Evolutionary conservation across 805 yeast species (phyloP), one percentile per base, ranked within the genome.

Genomic region (Citeromyces nyonsensis): DNA sequence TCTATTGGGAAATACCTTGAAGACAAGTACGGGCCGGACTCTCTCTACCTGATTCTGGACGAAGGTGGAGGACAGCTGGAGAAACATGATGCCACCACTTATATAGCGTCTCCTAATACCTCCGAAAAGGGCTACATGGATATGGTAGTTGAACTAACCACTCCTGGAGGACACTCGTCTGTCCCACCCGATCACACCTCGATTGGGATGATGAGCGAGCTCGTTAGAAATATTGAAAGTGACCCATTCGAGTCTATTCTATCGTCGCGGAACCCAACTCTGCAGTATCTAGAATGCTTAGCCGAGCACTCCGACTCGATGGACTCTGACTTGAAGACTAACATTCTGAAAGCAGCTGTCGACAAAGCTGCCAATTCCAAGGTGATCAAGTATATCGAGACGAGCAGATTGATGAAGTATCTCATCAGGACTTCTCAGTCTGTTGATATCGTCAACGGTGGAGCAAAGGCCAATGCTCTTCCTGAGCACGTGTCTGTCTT

Each of bases 151-250:
- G 58, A 59, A 3, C 52, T 79, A 27, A 53, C 54, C 15, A 73
- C 80, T 13, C 69, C 72, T 10, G 93, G 93, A 26, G 93, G 93
- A 6, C 93, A 80, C 47, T 72, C 88, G 1, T 76, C 86, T 6
- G 49, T 65, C n/a, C 91, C 93, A 6, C 88, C 86, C 2, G 73
- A 68, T 33, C 88, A 80, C 43, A 79, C 88, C 4, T 63, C 76
- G 1, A 73, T 81, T 46, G 93, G 88, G 8, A 64, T 81, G 20
- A 58, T 73, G 33, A 59, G 80, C 4, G 69, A 75, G 37, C 52
- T 80, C 33, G 59, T 73, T 7, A 52, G 54, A 6, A 38, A 49
- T 10, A 54, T 81, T 26, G 93, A 82, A 47, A 44, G 49, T 5
- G 59, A 67, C 36, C 78, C 74, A 3, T 72, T 58, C 43, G 44